Conservation (phyloP, 257 asterid genomes). For the Ehretia macrophylla region DNA sequence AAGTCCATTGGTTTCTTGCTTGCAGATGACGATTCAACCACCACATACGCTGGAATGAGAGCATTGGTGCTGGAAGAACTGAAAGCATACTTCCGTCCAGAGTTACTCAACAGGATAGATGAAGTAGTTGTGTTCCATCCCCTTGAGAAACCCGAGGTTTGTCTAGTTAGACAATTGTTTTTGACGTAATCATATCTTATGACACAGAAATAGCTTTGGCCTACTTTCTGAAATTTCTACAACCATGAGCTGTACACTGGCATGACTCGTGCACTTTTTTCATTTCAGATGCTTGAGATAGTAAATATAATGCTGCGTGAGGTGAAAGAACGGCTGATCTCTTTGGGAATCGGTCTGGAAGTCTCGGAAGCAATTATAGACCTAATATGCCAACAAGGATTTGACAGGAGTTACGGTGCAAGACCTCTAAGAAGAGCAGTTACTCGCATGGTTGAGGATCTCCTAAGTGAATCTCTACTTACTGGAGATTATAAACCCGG, state of each 20-base stretch:
- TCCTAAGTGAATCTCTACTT: slow-evolving; percentile 77
- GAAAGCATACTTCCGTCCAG: slow-evolving; percentile 92
- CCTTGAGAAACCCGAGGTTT: slow-evolving; percentile 92
- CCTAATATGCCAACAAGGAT: slow-evolving; percentile 78
- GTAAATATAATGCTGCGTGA: slow-evolving; percentile 75
- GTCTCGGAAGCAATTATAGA: slow-evolving; percentile 75
- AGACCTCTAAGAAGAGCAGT: slow-evolving; percentile 90
- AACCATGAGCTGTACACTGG: no score
- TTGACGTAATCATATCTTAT: not conserved
- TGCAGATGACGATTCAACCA: slow-evolving; percentile 43
- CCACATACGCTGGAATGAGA: slow-evolving; percentile 85
- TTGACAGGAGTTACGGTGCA: slow-evolving; percentile 88
- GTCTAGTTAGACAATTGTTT: slow-evolving; percentile 12
- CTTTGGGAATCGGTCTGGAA: slow-evolving; percentile 69
- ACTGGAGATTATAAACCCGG: slow-evolving; percentile 63
- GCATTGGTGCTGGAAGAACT: slow-evolving; percentile 85
- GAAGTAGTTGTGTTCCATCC: slow-evolving; percentile 95
- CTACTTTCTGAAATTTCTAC: no score
- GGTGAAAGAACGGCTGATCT: slow-evolving; percentile 64
- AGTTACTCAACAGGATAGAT: slow-evolving; percentile 87
- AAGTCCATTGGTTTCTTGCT: slow-evolving; percentile 66
- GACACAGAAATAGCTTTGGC: no score
- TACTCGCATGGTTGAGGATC: slow-evolving; percentile 72
- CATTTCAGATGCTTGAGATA: slow-evolving; percentile 78
- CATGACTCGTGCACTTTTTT: not conserved